Evolutionary conservation across 495 filamentous ascomycete genomes (phyloP), one percentile per base, ranked within the genome.

Genomic region (Xylaria intraflava): DNA sequence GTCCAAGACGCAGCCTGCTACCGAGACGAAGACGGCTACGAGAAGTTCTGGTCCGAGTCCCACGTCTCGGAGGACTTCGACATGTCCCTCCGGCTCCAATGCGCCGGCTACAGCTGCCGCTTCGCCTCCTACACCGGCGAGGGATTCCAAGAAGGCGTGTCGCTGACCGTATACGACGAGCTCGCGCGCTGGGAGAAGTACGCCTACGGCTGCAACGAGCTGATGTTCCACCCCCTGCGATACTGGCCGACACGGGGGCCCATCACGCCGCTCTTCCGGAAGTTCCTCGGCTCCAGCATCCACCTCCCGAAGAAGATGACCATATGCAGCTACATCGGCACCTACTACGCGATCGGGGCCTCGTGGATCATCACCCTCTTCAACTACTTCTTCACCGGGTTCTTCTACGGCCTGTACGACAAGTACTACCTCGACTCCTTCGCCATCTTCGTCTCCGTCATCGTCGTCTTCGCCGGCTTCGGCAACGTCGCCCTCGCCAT

Each of bases 21-120:
- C 50, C 39, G 52, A 0, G 70, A 73, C 52, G 66, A 65, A 38
- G 70, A 72, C 35, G 65, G 65, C 26, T 69, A 76, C 51, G 82
- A 86, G 61, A 86, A 86, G 58, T 88, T 77, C 68, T 88, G 85
- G 85, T 87, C 84, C 11, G 85, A 88, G 62, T 75, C 72, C 0
- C 83, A 83, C 53, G 85, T 88, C 38, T 87, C 84, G 0, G 85
- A 88, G 56, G 85, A 88, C 57, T 88, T 88, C 51, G 85, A 88
- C 33, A 87, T 88, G 82, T 75, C 85, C 14, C 77, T 88, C 5
- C 81, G 82, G 38, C 74, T 88, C 38, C 85, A 88, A 55, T 76
- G 74, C 20, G 67, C 61, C 44, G 85, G 85, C 10, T 86, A 85
- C 62, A 72, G 76, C 27, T 72, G 87, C 46, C 78, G 85, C 26